Percentiles rank a stretch among this genome's conserved stretches.
These are phyloP conservation scores for Phylloboletellus chloephorus DNA, from an alignment of 1,284 basidiomycete species.

Conservation along the genomic window DNA sequence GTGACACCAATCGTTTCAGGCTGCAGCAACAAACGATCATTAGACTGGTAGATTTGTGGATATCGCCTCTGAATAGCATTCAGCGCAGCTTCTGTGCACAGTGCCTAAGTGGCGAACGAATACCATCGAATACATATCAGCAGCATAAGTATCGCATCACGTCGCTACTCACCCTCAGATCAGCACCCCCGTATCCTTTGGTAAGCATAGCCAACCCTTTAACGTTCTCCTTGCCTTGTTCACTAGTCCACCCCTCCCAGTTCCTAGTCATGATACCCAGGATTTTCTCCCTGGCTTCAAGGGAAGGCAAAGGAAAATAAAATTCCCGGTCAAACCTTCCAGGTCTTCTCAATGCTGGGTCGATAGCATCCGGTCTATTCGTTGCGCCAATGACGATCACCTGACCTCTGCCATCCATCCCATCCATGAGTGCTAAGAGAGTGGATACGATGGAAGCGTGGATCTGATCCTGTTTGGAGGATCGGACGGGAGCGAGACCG, in stretches of 20 bases:
- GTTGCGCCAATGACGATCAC: constrained; percentile 99
- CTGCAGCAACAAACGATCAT: constrained; percentile 80
- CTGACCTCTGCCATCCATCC: constrained; percentile 97
- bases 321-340: constrained; percentile 98
- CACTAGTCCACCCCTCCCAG: constrained; percentile 83
- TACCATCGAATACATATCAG: constrained; percentile 8
- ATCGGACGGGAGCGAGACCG: constrained; percentile 94
- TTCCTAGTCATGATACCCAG: constrained; percentile 86
- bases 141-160: neutral
- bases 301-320: constrained; percentile 89
- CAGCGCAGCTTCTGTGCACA: constrained; percentile 94
- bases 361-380: constrained; percentile 94
- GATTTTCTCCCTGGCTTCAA: constrained; percentile 85
- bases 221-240: constrained; percentile 51
- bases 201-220: constrained; percentile 83
- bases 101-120: constrained; percentile 48
- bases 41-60: constrained; percentile 95
- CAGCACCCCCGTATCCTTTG: constrained; percentile 97
- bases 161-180: constrained; percentile 69
- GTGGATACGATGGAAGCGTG: constrained; percentile 98
- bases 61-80: constrained; percentile 96
- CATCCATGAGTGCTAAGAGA: constrained; percentile 96
- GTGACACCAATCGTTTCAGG: constrained; percentile 85
- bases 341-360: constrained; percentile 90
- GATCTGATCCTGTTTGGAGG: constrained; percentile 98